A percentile compares a stretch with the other conserved stretches of the same genome.
Conservation (phyloP, 768 basidiomycete species). For the Coprinellus micaceus region DNA sequence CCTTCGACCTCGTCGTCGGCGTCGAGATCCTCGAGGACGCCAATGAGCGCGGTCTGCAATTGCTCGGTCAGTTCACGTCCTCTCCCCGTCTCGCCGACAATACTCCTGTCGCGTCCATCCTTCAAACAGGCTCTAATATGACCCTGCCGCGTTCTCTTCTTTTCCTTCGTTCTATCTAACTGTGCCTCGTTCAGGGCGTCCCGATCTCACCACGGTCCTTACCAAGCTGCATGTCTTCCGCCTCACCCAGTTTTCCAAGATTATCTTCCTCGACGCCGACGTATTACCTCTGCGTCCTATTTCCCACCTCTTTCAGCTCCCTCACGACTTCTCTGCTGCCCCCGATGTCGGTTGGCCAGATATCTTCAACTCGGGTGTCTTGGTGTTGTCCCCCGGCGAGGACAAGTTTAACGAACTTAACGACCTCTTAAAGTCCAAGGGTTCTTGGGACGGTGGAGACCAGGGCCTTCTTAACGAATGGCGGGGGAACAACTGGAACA, state of each 20-base stretch:
- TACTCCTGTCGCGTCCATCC: slow-evolving; percentile 1
- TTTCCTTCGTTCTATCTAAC: slow-evolving; percentile 4
- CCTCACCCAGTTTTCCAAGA: slow-evolving; percentile 77
- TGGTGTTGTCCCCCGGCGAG: slow-evolving; percentile 80
- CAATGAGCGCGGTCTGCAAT: slow-evolving; percentile 59
- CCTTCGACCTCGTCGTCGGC: slow-evolving; percentile 83
- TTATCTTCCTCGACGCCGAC: slow-evolving; percentile 92
- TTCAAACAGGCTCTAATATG: neutral
- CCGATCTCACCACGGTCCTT: slow-evolving; percentile 88
- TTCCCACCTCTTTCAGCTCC: slow-evolving; percentile 84
- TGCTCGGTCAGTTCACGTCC: slow-evolving; percentile 67
- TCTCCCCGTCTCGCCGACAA: slow-evolving; percentile 1
- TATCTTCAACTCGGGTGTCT: slow-evolving; percentile 96
- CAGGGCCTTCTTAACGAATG: slow-evolving; percentile 97
- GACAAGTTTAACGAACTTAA: slow-evolving; percentile 78
- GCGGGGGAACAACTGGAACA: slow-evolving; percentile 82
- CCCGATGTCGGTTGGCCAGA: slow-evolving; percentile 99
- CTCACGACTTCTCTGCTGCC: slow-evolving; percentile 85
- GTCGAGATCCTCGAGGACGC: slow-evolving; percentile 83
- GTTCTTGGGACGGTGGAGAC: slow-evolving; percentile 98
- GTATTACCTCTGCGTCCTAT: slow-evolving; percentile 85
- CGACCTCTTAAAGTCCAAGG: slow-evolving; percentile 68
- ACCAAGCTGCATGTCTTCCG: slow-evolving; percentile 97
- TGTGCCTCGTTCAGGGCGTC: slow-evolving; percentile 62
- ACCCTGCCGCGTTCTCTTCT: slow-evolving; percentile 1